Evolutionary conservation across 441 rosid species (phyloP), one percentile per base, ranked within the genome.

Genomic region (Populus hybrid): DNA sequence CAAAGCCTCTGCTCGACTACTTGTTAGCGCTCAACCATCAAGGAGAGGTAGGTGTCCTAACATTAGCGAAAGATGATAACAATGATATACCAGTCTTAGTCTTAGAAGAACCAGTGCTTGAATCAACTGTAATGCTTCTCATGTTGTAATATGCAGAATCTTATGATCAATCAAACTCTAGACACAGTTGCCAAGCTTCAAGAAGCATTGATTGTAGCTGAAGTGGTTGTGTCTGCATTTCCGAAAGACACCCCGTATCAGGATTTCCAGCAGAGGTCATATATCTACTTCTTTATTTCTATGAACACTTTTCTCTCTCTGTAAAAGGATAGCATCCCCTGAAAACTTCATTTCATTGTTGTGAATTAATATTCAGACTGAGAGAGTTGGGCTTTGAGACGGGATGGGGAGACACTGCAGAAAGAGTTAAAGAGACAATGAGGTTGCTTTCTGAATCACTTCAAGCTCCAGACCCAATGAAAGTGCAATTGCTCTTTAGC

Each of bases 301-400:
- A 14, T 28, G 20, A 10, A 28, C 32, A 16, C 40, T 1, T 68
- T 5, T 35, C 42, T 21, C 14, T 5, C 18, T 12, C 8, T 10
- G 2, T 5, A 32, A 28, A 30, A 14, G 32, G 32, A 30, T 30
- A 30, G 6, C 21, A 26, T 3, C 35, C 18, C 50, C 1, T 46
- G 18, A 46, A 46, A 11, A 5, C 21, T 10, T 63, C 67, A 21
- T 21, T 72, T 18, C 11, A 38, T 38, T 16, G 38, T 61, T 8
- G 23, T 38, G 14, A 8, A 53, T 6, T 11, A 36, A 32, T 75
- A 23, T 35, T 67, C 87, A 94, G 98, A 85, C 80, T 95, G 72
- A 89, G 86, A 84, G 95, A 86, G 40, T 78, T 89, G 82, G 97
- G 97, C 7, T 91, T 95, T 0, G 97, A 93, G 84, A 93, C 16